Evolutionary conservation across 306 rosid species (phyloP), one percentile per base, ranked within the genome.

Genomic region (Cyamopsis tetragonoloba): DNA sequence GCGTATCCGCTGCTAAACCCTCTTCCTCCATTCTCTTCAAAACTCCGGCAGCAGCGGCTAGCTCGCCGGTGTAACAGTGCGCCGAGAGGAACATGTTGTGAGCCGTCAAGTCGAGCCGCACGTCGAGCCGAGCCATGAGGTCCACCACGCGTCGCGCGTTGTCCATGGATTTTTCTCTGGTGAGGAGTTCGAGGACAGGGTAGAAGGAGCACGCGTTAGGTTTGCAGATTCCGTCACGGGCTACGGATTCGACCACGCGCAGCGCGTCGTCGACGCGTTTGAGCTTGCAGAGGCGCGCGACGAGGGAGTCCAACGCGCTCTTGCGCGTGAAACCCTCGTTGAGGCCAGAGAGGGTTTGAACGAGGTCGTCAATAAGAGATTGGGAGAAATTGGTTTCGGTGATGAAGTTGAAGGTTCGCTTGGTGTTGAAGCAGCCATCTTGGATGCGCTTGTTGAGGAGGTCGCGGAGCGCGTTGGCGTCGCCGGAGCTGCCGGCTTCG

Each of bases 241-340:
- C 79, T 86, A 84, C 68, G 12, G 55, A 2, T 0, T 84, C 83
- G 4, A 71, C 50, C 34, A 82, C 70, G 20, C 57, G 48, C 22
- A 80, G 75, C 1, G 88, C 77, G 10, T 78, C 83, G 1, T 84
- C 78, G 10, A 51, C 31, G 27, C 41, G 70, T 0, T 60, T 13
- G n/a, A 88, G 66, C 70, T 62, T 82, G 60, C 82, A 82, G 11
- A 88, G 85, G 32, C 86, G 96, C 19, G 63, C 6, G 66, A 88
- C 14, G 62, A 88, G 89, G 3, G 85, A 74, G 0, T 88, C 85
- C 49, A 75, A 81, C 7, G 89, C 86, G 76, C 37, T 46, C 72
- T 70, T 63, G 14, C 85, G 81, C 2, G 89, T 32, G 71, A 12
- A 0, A 1, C 86, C 78, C 0, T 38, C 37, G 59, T 86, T 77